A percentile compares a stretch with the other conserved stretches of the same genome.
Evolutionary conservation across 2,329 filamentous ascomycete species (phyloP).

Genomic region (Coleophoma cylindrospora): DNA sequence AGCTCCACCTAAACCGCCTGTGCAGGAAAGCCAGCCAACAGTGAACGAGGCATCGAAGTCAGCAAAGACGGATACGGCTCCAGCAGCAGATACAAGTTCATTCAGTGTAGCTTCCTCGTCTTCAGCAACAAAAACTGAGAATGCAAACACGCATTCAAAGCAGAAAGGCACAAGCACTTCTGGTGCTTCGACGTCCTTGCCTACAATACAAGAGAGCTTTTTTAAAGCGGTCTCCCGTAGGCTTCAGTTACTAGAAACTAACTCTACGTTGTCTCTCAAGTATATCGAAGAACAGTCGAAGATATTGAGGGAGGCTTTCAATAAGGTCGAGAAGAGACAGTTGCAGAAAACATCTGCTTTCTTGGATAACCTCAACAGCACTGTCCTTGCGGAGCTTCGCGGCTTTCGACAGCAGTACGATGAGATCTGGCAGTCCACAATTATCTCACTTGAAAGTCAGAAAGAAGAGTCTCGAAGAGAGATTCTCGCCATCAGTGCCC

Average conservation of each 20-base stretch:
- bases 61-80: neutral
- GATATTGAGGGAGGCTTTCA: conserved; percentile 81
- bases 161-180: conserved; percentile 30
- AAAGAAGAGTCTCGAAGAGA: conserved; percentile 80
- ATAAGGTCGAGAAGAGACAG: conserved; percentile 82
- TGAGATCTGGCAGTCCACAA: conserved; percentile 92
- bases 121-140: conserved; percentile 10
- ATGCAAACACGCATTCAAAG: conserved; percentile 12
- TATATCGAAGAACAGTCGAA: conserved; percentile 97
- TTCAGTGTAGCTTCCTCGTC: conserved; percentile 2
- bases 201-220: conserved; percentile 93
- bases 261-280: conserved; percentile 85
- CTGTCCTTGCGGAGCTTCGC: conserved; percentile 76
- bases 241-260: conserved; percentile 83
- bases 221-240: conserved; percentile 96
- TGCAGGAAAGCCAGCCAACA: neutral
- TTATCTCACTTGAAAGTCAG: conserved; percentile 85
- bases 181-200: conserved; percentile 50
- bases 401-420: conserved; percentile 83
- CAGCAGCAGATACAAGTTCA: conserved; percentile 2
- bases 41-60: neutral
- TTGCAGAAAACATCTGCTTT: conserved; percentile 78
- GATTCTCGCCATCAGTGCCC: conserved; percentile 72
- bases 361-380: conserved; percentile 78
- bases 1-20: neutral